A percentile compares a stretch with the other conserved stretches of the same genome.
phyloP scores from a whole-genome alignment of 106 monocot species.

The Dendrobium chrysotoxum region DNA sequence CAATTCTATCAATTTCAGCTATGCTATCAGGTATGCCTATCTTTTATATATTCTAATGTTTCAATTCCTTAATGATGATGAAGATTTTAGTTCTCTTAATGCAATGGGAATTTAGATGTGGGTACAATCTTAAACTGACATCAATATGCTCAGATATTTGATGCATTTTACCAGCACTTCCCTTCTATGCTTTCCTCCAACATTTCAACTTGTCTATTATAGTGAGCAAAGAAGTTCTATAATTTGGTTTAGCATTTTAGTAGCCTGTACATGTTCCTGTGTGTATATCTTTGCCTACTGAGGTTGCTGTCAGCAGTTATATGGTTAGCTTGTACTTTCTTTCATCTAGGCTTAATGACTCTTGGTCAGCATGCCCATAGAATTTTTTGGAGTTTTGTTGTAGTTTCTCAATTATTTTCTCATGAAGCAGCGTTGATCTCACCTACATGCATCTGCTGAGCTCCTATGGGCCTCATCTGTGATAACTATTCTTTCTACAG shows the following conservation, averaged over 20 bases:
- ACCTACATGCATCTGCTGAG: conserved; percentile 79
- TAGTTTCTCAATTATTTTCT: conserved; percentile 56
- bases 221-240: not conserved
- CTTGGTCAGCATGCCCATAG: too few species aligned
- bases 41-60: too few species aligned
- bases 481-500: conserved; percentile 64
- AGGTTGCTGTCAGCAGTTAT: too few species aligned
- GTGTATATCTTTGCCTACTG: too few species aligned
- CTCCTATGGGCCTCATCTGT: conserved; percentile 63
- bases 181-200: not conserved
- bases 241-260: not conserved
- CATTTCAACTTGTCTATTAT: not conserved
- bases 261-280: not conserved
- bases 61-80: not conserved
- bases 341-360: too few species aligned
- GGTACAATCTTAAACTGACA: not conserved
- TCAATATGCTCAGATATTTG: not conserved
- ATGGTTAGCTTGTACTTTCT: too few species aligned
- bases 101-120: not conserved
- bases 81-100: not conserved
- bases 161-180: conserved; percentile 1
- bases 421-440: conserved; percentile 62
- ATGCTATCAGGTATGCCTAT: too few species aligned
- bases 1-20: too few species aligned
- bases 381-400: not conserved